Conservation (phyloP, 2,329 filamentous ascomycete species). For the Ceratocystis variospora region DNA sequence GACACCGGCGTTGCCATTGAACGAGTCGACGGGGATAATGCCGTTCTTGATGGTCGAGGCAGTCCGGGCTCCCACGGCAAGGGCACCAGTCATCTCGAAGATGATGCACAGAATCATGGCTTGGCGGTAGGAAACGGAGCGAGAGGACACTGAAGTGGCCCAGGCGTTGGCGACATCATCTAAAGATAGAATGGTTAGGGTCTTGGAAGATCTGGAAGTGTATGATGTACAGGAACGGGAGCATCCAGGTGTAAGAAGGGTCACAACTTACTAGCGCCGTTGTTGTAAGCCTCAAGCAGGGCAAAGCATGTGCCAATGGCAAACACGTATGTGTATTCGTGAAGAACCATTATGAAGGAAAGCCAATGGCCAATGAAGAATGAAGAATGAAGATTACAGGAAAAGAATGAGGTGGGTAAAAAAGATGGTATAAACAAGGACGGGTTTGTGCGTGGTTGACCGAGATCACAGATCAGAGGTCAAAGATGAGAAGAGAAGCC, state of each 20-base stretch:
- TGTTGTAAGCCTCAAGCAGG: slow-evolving; percentile 65
- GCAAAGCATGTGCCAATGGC: slow-evolving; percentile 64
- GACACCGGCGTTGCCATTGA: slow-evolving; percentile 47
- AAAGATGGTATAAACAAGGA: not conserved
- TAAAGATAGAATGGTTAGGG: slow-evolving; percentile 24
- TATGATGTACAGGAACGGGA: not conserved
- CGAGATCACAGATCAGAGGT: not conserved
- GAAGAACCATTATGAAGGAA: slow-evolving; percentile 37
- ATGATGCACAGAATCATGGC: slow-evolving; percentile 53
- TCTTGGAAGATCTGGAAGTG: slow-evolving; percentile 2
- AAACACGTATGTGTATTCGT: slow-evolving; percentile 57
- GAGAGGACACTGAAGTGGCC: slow-evolving; percentile 69
- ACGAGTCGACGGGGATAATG: slow-evolving; percentile 49
- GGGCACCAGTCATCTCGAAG: slow-evolving; percentile 55
- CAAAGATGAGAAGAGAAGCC: too few species aligned
- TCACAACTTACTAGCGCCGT: slow-evolving; percentile 53
- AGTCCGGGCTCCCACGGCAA: slow-evolving; percentile 53
- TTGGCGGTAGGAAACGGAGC: slow-evolving; percentile 56
- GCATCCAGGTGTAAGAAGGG: not conserved
- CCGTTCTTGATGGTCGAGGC: slow-evolving; percentile 70
- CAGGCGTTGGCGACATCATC: slow-evolving; percentile 77
- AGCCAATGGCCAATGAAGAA: not conserved
- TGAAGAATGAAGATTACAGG: not conserved
- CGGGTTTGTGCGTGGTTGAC: not conserved
- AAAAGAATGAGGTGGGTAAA: not conserved